Evolutionary conservation across 139 green algal genomes (phyloP), one percentile per base, ranked within the genome.

Genomic region (Chlorella vulgaris): DNA sequence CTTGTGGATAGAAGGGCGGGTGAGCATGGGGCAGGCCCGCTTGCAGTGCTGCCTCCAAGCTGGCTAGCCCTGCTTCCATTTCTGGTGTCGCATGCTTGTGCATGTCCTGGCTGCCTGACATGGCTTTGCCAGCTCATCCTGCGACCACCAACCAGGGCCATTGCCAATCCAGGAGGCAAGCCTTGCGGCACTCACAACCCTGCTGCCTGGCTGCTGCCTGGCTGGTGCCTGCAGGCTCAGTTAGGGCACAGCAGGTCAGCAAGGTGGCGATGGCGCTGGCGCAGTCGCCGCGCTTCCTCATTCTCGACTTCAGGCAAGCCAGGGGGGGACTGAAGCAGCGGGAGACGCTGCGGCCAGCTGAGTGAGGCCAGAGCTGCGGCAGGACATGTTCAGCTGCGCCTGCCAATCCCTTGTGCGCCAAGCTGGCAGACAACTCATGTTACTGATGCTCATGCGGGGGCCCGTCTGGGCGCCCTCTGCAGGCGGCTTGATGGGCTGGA

Each of bases 401-500:
- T 28, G 7, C 33, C 51, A 19, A 15, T 4, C 47, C 47, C n/a
- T n/a, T n/a, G n/a, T n/a, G n/a, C n/a, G n/a, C n/a, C n/a, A n/a
- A n/a, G n/a, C n/a, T n/a, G n/a, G n/a, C n/a, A n/a, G n/a, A n/a
- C n/a, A n/a, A n/a, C n/a, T n/a, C n/a, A n/a, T n/a, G n/a, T n/a
- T n/a, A n/a, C n/a, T n/a, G n/a, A n/a, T n/a, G n/a, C n/a, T n/a
- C n/a, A n/a, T n/a, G n/a, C n/a, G n/a, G n/a, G n/a, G n/a, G n/a
- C n/a, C n/a, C n/a, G n/a, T n/a, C n/a, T n/a, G n/a, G n/a, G n/a
- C n/a, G n/a, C n/a, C n/a, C n/a, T n/a, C 74, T 38, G 38, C 91
- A 93, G 91, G 80, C 70, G 76, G 7, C 90, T 96, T 13, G 85
- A 90, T n/a, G 91, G 90, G 21, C 47, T 96, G 76, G 93, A 96